Percentiles rank a stretch among this genome's conserved stretches.
Evolutionary conservation across 2,329 filamentous ascomycete species (phyloP).

Genomic region (Trichoderma koningii): DNA sequence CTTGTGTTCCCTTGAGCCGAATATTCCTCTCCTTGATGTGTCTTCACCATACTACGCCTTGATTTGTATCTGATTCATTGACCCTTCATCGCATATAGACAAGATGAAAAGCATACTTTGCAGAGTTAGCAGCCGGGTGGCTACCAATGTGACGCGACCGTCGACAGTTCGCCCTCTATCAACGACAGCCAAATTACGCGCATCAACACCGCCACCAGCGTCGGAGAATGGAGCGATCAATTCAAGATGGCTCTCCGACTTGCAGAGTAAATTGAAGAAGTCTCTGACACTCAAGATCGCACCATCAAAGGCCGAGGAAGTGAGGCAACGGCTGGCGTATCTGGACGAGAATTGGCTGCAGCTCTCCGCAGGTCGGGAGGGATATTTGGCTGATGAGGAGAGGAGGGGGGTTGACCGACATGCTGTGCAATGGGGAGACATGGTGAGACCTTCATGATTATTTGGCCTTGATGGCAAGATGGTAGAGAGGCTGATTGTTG

Average conservation of each 20-base stretch:
- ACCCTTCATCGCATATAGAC: too few relatives aligned
- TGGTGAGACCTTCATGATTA: constrained; percentile 70
- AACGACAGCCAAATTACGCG: not conserved
- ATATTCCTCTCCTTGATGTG: not conserved
- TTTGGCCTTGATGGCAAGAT: not conserved
- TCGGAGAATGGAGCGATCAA: constrained; percentile 24
- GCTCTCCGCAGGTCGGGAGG: constrained; percentile 72
- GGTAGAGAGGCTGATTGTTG: not conserved
- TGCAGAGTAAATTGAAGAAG: constrained; percentile 33
- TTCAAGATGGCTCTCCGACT: constrained; percentile 36
- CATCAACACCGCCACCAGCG: not conserved
- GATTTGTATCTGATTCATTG: too few relatives aligned
- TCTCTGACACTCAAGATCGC: constrained; percentile 19
- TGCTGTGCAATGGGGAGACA: constrained; percentile 80
- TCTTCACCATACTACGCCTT: not conserved
- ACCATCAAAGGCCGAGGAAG: constrained; percentile 3
- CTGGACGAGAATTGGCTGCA: constrained; percentile 64
- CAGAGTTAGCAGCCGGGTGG: not conserved
- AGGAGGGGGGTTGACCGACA: constrained; percentile 65
- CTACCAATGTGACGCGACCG: constrained; percentile 1
- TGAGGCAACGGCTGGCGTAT: constrained; percentile 30
- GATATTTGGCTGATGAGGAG: constrained; percentile 64
- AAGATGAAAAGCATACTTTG: not conserved
- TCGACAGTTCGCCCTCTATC: not conserved
- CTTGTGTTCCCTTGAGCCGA: not conserved